Percentiles rank a stretch among this genome's conserved stretches.
phyloP scores from a whole-genome alignment of 2,329 filamentous ascomycete species.

The Colletotrichum sidae region DNA sequence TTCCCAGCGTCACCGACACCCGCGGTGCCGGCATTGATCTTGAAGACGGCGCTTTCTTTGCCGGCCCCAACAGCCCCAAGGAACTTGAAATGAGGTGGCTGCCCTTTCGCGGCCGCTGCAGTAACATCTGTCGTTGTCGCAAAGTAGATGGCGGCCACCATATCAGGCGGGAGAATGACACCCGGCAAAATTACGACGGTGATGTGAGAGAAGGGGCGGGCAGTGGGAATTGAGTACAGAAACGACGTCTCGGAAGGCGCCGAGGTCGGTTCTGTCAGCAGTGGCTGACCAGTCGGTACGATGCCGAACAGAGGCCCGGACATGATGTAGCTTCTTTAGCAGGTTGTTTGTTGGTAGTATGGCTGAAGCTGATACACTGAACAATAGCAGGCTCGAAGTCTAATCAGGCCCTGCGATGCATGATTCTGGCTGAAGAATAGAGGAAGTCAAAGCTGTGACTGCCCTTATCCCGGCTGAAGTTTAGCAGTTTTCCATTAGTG shows the following conservation, averaged over 20 bases:
- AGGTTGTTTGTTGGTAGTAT: neutral
- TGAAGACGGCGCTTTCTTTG: slow-evolving; percentile 94
- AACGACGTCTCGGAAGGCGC: slow-evolving; percentile 66
- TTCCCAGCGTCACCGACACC: slow-evolving; percentile 50
- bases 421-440: too few species aligned
- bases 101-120: slow-evolving; percentile 52
- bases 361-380: neutral
- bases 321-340: slow-evolving; percentile 43
- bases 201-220: slow-evolving; percentile 78
- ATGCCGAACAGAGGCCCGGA: slow-evolving; percentile 66
- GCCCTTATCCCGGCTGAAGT: too few species aligned
- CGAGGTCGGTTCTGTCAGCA: slow-evolving; percentile 66
- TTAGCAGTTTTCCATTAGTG: too few species aligned
- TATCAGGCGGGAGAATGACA: slow-evolving; percentile 75
- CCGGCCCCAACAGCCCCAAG: slow-evolving; percentile 90
- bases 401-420: too few species aligned
- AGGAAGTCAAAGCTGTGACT: too few species aligned
- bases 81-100: slow-evolving; percentile 76
- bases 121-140: slow-evolving; percentile 63
- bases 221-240: slow-evolving; percentile 63
- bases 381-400: too few species aligned
- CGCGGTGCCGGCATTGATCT: slow-evolving; percentile 61
- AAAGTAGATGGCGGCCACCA: slow-evolving; percentile 91
- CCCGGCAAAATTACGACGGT: slow-evolving; percentile 91
- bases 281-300: slow-evolving; percentile 69